Evolutionary conservation across 495 filamentous ascomycete genomes (phyloP), one percentile per base, ranked within the genome.

Genomic region (Trichoderma virens): DNA sequence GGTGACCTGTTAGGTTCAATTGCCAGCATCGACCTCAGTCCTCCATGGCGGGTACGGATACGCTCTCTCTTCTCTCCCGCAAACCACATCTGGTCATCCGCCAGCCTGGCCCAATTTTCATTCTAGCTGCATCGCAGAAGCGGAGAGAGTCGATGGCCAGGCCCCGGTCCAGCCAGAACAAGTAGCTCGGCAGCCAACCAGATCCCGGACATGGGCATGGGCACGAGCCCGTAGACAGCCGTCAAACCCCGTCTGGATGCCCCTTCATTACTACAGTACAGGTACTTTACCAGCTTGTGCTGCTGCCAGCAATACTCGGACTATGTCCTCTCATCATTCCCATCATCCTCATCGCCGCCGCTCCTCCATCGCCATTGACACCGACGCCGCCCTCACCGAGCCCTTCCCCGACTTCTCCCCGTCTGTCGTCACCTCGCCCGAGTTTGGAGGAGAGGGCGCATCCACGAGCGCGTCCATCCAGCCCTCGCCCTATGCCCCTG

Each of bases 121-220:
- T 56, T 56, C 51, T 56, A 56, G 51, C 51, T 27, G 51, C 51
- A 45, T n/a, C 41, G 25, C 51, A 13, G 23, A 8, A 27, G 51
- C 51, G 51, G 51, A 56, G 43, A 47, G 43, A 5, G 3, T 23
- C 51, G 9, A n/a, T 30, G 51, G 51, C 8, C 51, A 28, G 4
- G 9, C 13, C 51, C 8, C 23, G 11, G 51, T 20, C 23, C 23
- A 18, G 18, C 51, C 51, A 27, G 25, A 56, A 56, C 23, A 56
- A 27, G 41, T 13, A 45, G 41, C 6, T 5, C 41, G 18, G 18
- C 18, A 45, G 51, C 51, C 51, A 56, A 30, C 51, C 51, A 56
- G 51, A 56, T 56, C 51, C 51, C 51, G 51, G 27, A 27, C 51
- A 56, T 56, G 51, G 51, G 51, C 51, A 30, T 30, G 51, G 25